Evolutionary conservation across 768 basidiomycete genomes (phyloP), one percentile per base, ranked within the genome.

Genomic region (Kwoniella mangroviensis): DNA sequence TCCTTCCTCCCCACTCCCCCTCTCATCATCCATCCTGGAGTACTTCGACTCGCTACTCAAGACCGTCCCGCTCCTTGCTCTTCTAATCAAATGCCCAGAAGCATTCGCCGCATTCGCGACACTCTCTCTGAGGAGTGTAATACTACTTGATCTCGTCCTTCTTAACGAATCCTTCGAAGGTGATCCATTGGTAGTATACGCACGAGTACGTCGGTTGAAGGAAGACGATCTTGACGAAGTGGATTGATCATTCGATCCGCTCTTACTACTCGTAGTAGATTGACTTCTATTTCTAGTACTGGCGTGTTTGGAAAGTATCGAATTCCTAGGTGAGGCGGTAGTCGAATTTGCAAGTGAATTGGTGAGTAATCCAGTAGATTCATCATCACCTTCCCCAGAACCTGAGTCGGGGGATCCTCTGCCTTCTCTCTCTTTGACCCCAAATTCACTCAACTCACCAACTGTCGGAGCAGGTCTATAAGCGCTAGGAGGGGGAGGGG

Each of bases 21-120:
- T 43, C 21, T 68, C 59, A 24, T 49, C 67, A n/a, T 24, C 67
- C 24, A 68, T 53, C 41, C 24, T 62, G 2, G 67, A 68, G 63
- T 68, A 68, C 19, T 22, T 55, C 10, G 34, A 26, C 15, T 72
- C 71, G 12, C 11, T 22, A 56, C 69, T 73, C 9, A 70, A n/a
- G n/a, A 67, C n/a, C 11, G 69, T 71, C 53, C 73, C 73, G 49
- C 71, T 72, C 41, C 74, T 67, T 2, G 59, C 70, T 34, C 74
- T 58, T 45, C 67, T 67, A 10, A 72, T 41, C 4, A 70, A 19
- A 17, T 53, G 65, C 6, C 61, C 67, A 22, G 60, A 24, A 13
- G 59, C 66, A 26, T 34, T 45, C 10, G 41, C 67, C 6, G 57
- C 64, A 22, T 63, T 62, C 24, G 54, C 40, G 1, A 66, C 67